Base-by-base conservation (phyloP, 1,284 basidiomycete species). In the Ceratobasidium sp. region DNA sequence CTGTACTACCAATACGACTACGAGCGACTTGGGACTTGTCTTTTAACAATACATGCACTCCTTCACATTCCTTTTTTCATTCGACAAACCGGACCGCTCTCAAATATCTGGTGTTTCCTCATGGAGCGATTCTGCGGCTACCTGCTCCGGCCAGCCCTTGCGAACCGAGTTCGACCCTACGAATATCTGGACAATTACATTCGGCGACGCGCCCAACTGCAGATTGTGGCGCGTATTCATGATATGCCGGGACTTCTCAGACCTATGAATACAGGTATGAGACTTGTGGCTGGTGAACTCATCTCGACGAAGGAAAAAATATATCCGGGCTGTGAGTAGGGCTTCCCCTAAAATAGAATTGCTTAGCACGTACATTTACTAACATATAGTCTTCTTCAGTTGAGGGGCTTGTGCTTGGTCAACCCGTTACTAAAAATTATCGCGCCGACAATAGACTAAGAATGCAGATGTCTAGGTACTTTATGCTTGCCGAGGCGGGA, bases 41-140 rank as follows among this genome's bases (percentile, higher is more conserved):
- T 81, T 0, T 26, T 83, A 0, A 83, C 81, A 0, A 77, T 85
- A 10, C 84, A 86, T 75, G 76, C 78, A 0, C 78, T 84, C 0
- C 77, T 84, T 4, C 83, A 84, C 72, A 79, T 83, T 48, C 79
- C 80, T 0, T 76, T 77, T 36, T 76, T 75, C 55, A 82, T 84
- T 39, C 60, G 77, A 53, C 69, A 58, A 3, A 76, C 72, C 4
- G 82, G 83, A 0, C 55, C 55, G n/a, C 55, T 58, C 2, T 58
- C 30, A 32, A 21, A 3, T 9, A 36, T 32, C 32, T 58, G 55
- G 55, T 23, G 30, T 6, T 58, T 58, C 34, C 30, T 58, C 6
- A 58, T 58, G 55, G 55, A 58, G 16, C 55, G 55, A 21, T 58
- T 58, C 16, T 58, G 55, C 34, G 55, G 55, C 6, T 21, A 32